These are phyloP conservation scores for Amanita rubescens DNA, from an alignment of 768 basidiomycete species.

Conservation along the genomic window DNA sequence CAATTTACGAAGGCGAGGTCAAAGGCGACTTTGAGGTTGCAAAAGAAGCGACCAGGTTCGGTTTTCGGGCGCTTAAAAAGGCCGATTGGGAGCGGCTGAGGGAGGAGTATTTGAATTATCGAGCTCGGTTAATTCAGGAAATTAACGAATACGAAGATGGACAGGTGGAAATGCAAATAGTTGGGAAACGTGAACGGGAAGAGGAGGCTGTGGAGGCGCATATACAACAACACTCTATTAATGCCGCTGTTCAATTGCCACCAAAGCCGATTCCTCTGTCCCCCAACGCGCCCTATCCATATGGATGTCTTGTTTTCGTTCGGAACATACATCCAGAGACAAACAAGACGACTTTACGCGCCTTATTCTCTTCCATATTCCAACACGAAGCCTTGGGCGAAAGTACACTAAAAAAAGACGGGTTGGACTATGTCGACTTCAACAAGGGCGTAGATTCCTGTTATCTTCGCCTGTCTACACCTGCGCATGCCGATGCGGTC, in stretches of 20 bases:
- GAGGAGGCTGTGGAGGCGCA: not conserved
- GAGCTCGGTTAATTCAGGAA: conserved; percentile 44
- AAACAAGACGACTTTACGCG: conserved; percentile 73
- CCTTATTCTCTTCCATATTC: conserved; percentile 44
- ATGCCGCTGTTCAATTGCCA: not conserved
- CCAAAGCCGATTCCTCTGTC: conserved; percentile 11
- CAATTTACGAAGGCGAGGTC: not conserved
- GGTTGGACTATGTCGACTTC: conserved; percentile 75
- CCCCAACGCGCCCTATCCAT: conserved; percentile 43
- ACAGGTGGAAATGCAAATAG: conserved; percentile 6
- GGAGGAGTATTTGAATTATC: conserved; percentile 62
- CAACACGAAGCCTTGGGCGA: conserved; percentile 3
- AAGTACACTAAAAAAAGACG: conserved; percentile 17
- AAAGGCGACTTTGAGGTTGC: conserved; percentile 26
- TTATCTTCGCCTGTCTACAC: conserved; percentile 57
- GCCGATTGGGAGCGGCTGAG: conserved; percentile 55
- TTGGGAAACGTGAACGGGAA: not conserved
- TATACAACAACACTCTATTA: not conserved
- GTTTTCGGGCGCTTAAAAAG: conserved; percentile 53
- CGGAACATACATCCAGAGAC: conserved; percentile 66
- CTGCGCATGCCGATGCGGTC: conserved; percentile 37
- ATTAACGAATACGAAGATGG: conserved; percentile 28
- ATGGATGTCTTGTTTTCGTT: conserved; percentile 60
- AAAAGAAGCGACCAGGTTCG: conserved; percentile 46
- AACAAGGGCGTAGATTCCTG: conserved; percentile 77